Evolutionary conservation across 208 protist genomes (phyloP).

Genomic region (Eutreptiella sp.): DNA sequence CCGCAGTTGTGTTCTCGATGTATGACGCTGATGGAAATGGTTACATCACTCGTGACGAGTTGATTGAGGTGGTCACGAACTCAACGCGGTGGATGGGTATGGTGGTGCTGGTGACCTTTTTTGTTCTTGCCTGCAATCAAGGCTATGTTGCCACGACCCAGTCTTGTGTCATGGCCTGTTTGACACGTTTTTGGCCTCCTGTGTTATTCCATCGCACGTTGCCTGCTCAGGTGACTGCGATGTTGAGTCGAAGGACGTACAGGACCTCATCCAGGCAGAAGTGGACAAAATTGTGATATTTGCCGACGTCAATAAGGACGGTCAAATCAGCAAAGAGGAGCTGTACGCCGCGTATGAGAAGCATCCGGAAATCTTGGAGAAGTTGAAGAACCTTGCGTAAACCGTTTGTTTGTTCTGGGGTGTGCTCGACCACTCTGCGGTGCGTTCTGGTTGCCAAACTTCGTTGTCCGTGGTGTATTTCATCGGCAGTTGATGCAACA

Average conservation of each 20-base stretch:
- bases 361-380: conserved; percentile 74
- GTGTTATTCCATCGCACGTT: too few relatives aligned
- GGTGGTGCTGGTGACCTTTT: conserved; percentile 43
- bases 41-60: conserved; percentile 66
- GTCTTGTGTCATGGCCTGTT: too few relatives aligned
- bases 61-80: conserved; percentile 71
- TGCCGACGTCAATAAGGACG: conserved; percentile 66
- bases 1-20: conserved; percentile 69
- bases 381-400: conserved; percentile 76
- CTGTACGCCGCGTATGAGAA: conserved; percentile 65
- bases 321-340: conserved; percentile 56
- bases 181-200: too few relatives aligned
- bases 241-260: conserved; percentile 59
- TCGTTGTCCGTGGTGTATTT: too few relatives aligned
- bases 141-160: too few relatives aligned
- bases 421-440: too few relatives aligned
- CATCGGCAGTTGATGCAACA: too few relatives aligned
- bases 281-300: conserved; percentile 62
- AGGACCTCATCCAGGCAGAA: conserved; percentile 64
- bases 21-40: conserved; percentile 85
- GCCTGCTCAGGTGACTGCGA: conserved; percentile 76
- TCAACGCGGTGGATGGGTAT: conserved; percentile 73
- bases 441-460: too few relatives aligned
- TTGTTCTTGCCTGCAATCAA: too few relatives aligned
- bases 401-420: background rate